A percentile compares a stretch with the other conserved stretches of the same genome.
These are phyloP conservation scores for Leavenworthia alabamica DNA, from an alignment of 345 rosid genomes.

Conservation along the genomic window DNA sequence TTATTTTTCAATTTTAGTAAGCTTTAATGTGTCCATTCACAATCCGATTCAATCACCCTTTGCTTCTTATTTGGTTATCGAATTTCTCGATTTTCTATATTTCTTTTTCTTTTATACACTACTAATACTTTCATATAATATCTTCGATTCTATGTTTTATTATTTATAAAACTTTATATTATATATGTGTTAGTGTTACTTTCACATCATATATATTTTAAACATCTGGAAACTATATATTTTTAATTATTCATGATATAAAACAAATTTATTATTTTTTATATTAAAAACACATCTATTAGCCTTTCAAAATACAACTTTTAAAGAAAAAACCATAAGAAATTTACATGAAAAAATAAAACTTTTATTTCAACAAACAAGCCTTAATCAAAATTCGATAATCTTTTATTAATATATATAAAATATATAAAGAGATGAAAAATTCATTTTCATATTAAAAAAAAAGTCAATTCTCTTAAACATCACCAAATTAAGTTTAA, in stretches of 20 bases:
- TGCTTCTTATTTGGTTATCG: constrained; percentile 36
- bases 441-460: not conserved
- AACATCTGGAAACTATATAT: not conserved
- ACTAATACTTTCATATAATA: constrained; percentile 16
- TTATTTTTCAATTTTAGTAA: not conserved
- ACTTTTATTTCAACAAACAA: not conserved
- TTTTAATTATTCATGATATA: too few species aligned
- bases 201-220: not conserved
- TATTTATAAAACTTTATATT: not conserved
- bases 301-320: too few species aligned
- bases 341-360: too few species aligned
- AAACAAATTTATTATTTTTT: not conserved
- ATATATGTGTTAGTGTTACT: not conserved
- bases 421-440: not conserved
- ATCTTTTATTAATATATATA: not conserved
- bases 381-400: not conserved
- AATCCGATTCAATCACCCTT: constrained; percentile 26
- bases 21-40: constrained; percentile 31
- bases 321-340: too few species aligned
- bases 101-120: constrained; percentile 20
- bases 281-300: too few species aligned
- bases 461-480: too few species aligned
- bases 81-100: constrained; percentile 26
- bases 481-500: too few species aligned
- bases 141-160: constrained; percentile 10